Evolutionary conservation across 2,329 filamentous ascomycete genomes (phyloP), one percentile per base, ranked within the genome.

Genomic region (Chaetothyriales sp.): DNA sequence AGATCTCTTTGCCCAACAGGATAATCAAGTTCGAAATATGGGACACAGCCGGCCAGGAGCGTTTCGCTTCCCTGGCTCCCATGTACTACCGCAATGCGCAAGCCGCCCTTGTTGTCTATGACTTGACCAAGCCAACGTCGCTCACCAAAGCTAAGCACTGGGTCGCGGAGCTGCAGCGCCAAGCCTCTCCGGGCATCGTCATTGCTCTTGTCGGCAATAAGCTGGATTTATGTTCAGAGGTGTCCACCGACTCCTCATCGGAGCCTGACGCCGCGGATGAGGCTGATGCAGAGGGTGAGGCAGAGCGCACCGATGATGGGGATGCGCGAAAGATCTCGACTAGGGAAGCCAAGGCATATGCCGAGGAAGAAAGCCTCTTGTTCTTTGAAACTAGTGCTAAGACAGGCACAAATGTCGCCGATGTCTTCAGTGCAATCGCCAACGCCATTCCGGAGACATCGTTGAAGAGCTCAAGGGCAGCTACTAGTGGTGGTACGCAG

Each of bases 1-100:
- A 97, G 81, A 95, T 90, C 75, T 92, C 86, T 66, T 83, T 95
- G 43, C 88, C 87, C 37, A 87, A 81, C 63, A 78, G 88, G 67
- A 94, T 86, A 60, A 90, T 90, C 74, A 87, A 87, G 70, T 90
- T 90, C 66, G 86, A 90, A 69, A 97, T 98, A 65, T 98, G 90
- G 90, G 90, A 98, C 74, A 97, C 90, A 15, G 90, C 92, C 44
- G 90, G 90, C 66, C 90, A 98, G 72, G 90, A 98, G 75, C 87
- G 90, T 58, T 98, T 97, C 67, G 90, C 90, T 62, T 94, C 86
- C 49, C 81, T 97, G 55, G 92, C 92, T 49, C 92, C 90, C 63
- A 97, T 97, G 92, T 98, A 98, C 78, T 97, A 97, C 76, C 89
- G 90, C 71, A 97, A 98, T 68, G 92, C 92, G 49, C 90, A 97